Base-by-base conservation (phyloP, 2,329 filamentous ascomycete genomes). In the Parastagonospora avenae region DNA sequence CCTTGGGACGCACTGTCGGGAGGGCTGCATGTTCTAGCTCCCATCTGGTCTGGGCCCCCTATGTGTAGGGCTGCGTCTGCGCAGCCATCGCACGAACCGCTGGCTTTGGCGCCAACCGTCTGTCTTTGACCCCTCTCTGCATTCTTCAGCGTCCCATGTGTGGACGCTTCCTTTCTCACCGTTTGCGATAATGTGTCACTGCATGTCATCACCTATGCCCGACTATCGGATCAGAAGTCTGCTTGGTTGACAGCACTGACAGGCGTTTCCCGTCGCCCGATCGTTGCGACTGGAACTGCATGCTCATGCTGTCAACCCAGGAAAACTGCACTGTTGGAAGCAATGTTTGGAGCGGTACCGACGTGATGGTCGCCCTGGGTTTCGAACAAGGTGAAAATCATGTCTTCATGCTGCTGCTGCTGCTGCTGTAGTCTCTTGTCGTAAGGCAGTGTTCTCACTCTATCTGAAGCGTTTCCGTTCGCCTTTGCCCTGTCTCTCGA, bases 21-120 rank as follows among this genome's bases (percentile, higher is more conserved):
- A 54, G 57, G 44, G 46, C 50, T 59, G 58, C 58, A 57, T 59
- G 51, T 49, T 46, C 51, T 64, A 64, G 60, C 56, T 57, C 53
- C 59, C 57, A 56, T 51, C 16, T 41, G 28, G 45, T 24, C 37
- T 40, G 36, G 36, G 38, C 45, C 45, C 35, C 45, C 45, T 57
- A 45, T 29, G 42, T 35, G 43, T 45, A 54, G 55, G 55, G 60
- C 62, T 62, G 58, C 55, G 54, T 59, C 55, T 32, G 51, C 58
- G 58, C 59, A 54, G 52, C 55, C 59, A 62, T 52, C 53, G 49
- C 48, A 37, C 31, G 11, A 28, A 42, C 12, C 38, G 27, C 24
- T 44, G 11, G 16, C 37, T 46, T 44, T 29, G 24, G 27, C 36
- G 10, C 36, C 46, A 3, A 15, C 8, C 30, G 12, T 24, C 27